Evolutionary conservation across 1,284 basidiomycete genomes (phyloP).

Genomic region (Ustilago lituana): DNA sequence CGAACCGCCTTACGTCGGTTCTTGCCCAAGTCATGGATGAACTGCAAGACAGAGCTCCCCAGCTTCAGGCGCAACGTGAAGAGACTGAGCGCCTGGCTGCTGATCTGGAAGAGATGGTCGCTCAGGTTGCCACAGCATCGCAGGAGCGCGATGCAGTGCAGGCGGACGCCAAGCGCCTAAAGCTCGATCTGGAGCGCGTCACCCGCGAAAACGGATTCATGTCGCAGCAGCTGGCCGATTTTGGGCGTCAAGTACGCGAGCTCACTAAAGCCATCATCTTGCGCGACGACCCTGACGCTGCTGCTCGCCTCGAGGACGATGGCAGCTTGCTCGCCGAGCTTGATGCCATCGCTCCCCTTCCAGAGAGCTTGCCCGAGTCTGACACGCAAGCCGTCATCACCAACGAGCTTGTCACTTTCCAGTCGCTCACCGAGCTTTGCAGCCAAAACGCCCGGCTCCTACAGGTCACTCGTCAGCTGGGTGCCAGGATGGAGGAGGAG

Average conservation of each 20-base stretch:
- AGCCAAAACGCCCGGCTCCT: constrained; percentile 89
- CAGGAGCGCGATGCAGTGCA: constrained; percentile 49
- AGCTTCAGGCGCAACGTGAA: constrained; percentile 63
- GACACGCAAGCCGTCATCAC: constrained; percentile 77
- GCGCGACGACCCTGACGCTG: constrained; percentile 81
- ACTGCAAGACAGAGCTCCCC: constrained; percentile 59
- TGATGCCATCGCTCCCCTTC: constrained; percentile 32
- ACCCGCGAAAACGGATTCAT: constrained; percentile 77
- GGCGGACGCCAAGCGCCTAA: constrained; percentile 75
- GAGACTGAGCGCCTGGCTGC: constrained; percentile 56
- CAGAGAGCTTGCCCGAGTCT: constrained; percentile 29
- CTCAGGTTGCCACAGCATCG: constrained; percentile 43
- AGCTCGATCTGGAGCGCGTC: constrained; percentile 71
- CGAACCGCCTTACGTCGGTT: constrained; percentile 51
- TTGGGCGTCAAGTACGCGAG: constrained; percentile 83
- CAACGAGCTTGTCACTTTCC: constrained; percentile 88
- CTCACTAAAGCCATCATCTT: constrained; percentile 82
- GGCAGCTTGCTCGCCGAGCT: constrained; percentile 64
- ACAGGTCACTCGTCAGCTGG: constrained; percentile 78
- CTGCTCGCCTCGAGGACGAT: constrained; percentile 76
- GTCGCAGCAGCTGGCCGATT: constrained; percentile 77
- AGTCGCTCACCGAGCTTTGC: constrained; percentile 80
- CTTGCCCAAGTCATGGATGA: constrained; percentile 63
- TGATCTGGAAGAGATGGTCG: constrained; percentile 53
- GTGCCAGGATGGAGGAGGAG: constrained; percentile 66